These are phyloP conservation scores for Colletotrichum spaethianum DNA, from an alignment of 2,329 filamentous ascomycete species.

Conservation along the genomic window DNA sequence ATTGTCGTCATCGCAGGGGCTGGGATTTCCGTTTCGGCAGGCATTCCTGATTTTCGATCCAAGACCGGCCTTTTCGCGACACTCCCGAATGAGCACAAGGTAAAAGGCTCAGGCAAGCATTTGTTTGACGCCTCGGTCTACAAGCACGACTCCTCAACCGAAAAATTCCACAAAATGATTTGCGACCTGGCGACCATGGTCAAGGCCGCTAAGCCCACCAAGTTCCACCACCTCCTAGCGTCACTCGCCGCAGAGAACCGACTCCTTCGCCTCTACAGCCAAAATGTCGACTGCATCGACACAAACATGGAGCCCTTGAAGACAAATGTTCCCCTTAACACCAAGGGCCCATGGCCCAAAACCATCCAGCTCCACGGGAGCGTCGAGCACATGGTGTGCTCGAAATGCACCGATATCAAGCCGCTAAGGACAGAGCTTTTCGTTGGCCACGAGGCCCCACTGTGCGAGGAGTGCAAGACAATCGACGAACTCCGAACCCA, in stretches of 20 bases:
- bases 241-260: conserved; percentile 90
- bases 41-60: conserved; percentile 97
- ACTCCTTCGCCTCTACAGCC: conserved; percentile 90
- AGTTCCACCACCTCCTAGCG: conserved; percentile 94
- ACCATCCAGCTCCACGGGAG: conserved; percentile 96
- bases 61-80: conserved; percentile 90
- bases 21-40: conserved; percentile 96
- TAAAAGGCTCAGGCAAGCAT: conserved; percentile 94
- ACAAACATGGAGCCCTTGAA: conserved; percentile 84
- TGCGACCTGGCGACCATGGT: conserved; percentile 87
- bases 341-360: conserved; percentile 91
- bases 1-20: conserved; percentile 97
- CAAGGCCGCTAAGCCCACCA: conserved; percentile 82
- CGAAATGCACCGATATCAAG: conserved; percentile 86
- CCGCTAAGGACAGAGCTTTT: conserved; percentile 86
- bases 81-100: conserved; percentile 86
- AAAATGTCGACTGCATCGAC: conserved; percentile 97
- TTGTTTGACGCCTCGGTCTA: conserved; percentile 98
- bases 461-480: conserved; percentile 81
- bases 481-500: conserved; percentile 83
- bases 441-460: conserved; percentile 85
- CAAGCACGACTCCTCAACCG: conserved; percentile 89
- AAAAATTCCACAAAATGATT: conserved; percentile 96
- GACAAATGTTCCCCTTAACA: conserved; percentile 84
- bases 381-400: conserved; percentile 95